phyloP scores from a whole-genome alignment of 805 yeast genomes.

The Barnettozyma californica region DNA sequence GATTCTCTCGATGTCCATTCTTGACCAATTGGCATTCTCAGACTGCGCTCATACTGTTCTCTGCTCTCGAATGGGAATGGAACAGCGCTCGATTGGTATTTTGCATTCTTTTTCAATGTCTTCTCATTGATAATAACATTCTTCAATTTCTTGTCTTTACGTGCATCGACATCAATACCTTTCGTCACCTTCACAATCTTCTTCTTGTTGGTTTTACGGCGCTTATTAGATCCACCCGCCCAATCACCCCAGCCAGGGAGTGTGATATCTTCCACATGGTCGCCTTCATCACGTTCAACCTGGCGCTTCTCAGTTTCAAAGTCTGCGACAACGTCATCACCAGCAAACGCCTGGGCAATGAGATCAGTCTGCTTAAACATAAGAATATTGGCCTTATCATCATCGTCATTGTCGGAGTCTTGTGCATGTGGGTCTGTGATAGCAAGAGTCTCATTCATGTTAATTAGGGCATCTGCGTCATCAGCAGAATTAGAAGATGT shows the following conservation, averaged over 20 bases:
- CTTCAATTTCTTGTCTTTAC: constrained; percentile 71
- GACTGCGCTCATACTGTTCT: constrained; percentile 91
- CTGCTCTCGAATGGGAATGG: constrained; percentile 92
- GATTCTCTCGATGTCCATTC: constrained; percentile 91
- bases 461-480: constrained; percentile 36
- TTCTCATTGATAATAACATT: constrained; percentile 88
- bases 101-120: constrained; percentile 75
- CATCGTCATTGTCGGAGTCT: constrained; percentile 31
- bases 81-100: constrained; percentile 83
- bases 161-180: constrained; percentile 69
- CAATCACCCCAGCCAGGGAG: constrained; percentile 93
- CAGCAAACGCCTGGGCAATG: constrained; percentile 91
- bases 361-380: constrained; percentile 77
- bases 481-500: constrained; percentile 20
- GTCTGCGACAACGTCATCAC: constrained; percentile 83
- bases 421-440: constrained; percentile 43
- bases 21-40: constrained; percentile 94
- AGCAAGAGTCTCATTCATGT: constrained; percentile 49
- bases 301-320: constrained; percentile 73
- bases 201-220: constrained; percentile 11
- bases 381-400: constrained; percentile 28
- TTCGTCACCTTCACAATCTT: constrained; percentile 59
- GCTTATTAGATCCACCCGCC: constrained; percentile 59
- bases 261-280: constrained; percentile 77
- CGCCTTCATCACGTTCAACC: constrained; percentile 72